These are phyloP conservation scores for Trametes coccinea DNA, from an alignment of 768 basidiomycete genomes.

Conservation along the genomic window DNA sequence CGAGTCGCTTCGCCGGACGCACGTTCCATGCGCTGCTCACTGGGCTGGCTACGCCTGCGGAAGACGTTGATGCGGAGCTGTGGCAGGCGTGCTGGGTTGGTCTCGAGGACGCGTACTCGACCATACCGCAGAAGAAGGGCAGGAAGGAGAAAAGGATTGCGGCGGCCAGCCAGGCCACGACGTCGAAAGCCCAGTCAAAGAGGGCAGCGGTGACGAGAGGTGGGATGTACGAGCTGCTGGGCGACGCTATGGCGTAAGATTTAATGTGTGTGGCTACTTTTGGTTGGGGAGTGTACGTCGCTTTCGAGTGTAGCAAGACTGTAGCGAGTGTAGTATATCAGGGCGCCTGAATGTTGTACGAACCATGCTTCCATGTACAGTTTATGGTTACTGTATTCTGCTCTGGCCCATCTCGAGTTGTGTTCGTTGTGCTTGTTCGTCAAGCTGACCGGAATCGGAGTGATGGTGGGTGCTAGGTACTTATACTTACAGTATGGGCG, in stretches of 20 bases:
- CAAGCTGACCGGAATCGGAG: too few relatives aligned
- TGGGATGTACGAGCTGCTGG: conserved; percentile 46
- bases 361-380: too few relatives aligned
- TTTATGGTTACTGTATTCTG: not conserved
- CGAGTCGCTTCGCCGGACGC: conserved; percentile 57
- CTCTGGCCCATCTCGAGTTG: too few relatives aligned
- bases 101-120: conserved; percentile 50
- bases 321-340: not conserved
- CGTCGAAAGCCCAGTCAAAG: conserved; percentile 25
- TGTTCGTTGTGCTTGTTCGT: too few relatives aligned
- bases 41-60: conserved; percentile 24
- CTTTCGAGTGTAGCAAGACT: too few relatives aligned
- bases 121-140: conserved; percentile 31
- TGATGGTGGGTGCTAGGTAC: too few relatives aligned
- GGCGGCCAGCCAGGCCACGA: conserved; percentile 1
- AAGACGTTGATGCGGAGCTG: conserved; percentile 33
- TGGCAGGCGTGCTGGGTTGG: conserved; percentile 51
- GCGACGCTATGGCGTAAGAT: conserved; percentile 36
- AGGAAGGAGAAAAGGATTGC: conserved; percentile 45
- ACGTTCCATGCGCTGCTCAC: conserved; percentile 56
- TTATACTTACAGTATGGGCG: not conserved
- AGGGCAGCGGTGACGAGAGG: conserved; percentile 25
- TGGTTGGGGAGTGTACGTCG: too few relatives aligned
- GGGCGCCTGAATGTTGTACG: not conserved
- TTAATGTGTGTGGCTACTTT: not conserved